phyloP scores from a whole-genome alignment of 495 filamentous ascomycete genomes.

The Symbiotaphrina buchneri region DNA sequence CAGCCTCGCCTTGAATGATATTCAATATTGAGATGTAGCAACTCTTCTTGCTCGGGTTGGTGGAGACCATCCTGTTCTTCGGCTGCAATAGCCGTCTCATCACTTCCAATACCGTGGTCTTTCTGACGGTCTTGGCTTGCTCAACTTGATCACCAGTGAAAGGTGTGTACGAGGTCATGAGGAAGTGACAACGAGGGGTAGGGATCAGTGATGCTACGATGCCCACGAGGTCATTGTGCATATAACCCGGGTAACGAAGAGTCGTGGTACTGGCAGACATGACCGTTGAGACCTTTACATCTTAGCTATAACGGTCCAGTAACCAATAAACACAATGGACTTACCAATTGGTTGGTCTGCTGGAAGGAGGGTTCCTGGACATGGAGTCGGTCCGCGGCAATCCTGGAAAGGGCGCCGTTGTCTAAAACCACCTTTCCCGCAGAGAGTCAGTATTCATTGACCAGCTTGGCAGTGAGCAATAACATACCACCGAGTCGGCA shows the following conservation, averaged over 20 bases:
- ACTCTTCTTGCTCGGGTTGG: slow-evolving; percentile 82
- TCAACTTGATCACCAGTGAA: slow-evolving; percentile 92
- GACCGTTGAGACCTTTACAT: slow-evolving; percentile 59
- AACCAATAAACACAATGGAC: slow-evolving; percentile 6
- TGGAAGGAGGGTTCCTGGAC: slow-evolving; percentile 86
- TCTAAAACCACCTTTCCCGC: slow-evolving; percentile 60
- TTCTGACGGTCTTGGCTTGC: slow-evolving; percentile 87
- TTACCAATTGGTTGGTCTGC: slow-evolving; percentile 85
- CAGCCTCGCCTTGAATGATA: slow-evolving; percentile 94
- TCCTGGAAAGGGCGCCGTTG: slow-evolving; percentile 81
- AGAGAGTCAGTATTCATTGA: background rate
- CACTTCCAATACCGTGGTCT: slow-evolving; percentile 92
- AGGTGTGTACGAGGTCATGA: slow-evolving; percentile 94
- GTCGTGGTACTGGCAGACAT: slow-evolving; percentile 98
- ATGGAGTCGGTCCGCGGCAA: slow-evolving; percentile 84
- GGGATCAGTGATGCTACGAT: slow-evolving; percentile 92
- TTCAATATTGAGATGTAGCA: slow-evolving; percentile 98
- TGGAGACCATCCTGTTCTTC: slow-evolving; percentile 98
- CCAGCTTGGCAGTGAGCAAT: too few species aligned
- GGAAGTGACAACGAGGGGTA: slow-evolving; percentile 88
- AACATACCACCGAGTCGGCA: slow-evolving; percentile 68
- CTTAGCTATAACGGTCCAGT: too few species aligned
- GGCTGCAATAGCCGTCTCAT: slow-evolving; percentile 91
- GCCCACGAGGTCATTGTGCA: slow-evolving; percentile 97
- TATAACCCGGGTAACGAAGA: slow-evolving; percentile 90